Evolutionary conservation across 805 yeast species (phyloP).

Genomic region (Monosporozyma yasuniensis): DNA sequence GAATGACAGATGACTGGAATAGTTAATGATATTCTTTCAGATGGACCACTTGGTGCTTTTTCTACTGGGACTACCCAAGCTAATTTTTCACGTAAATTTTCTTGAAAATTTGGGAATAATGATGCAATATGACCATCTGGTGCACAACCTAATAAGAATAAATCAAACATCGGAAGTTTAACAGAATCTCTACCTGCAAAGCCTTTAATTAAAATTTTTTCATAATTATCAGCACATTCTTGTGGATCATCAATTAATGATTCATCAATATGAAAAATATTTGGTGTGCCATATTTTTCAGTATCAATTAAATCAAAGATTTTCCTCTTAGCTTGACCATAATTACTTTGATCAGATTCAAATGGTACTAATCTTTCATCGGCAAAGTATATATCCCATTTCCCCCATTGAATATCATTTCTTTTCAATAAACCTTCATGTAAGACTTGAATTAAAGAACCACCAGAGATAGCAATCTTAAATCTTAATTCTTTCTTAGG

Average conservation of each 20-base stretch:
- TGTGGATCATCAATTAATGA: conserved; percentile 66
- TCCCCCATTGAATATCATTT: conserved; percentile 75
- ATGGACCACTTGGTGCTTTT: conserved; percentile 85
- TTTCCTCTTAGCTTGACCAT: conserved; percentile 78
- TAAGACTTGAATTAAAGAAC: conserved; percentile 78
- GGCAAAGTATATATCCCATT: conserved; percentile 94
- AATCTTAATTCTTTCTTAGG: conserved; percentile 62
- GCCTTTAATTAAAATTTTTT: conserved; percentile 72
- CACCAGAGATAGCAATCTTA: conserved; percentile 88
- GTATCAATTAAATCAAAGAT: conserved; percentile 52
- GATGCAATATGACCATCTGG: conserved; percentile 98
- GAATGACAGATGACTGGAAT: conserved; percentile 94
- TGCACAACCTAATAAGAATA: conserved; percentile 89
- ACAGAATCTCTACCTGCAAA: conserved; percentile 96
- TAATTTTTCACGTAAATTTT: conserved; percentile 73
- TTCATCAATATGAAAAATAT: conserved; percentile 77
- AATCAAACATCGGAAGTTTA: conserved; percentile 88
- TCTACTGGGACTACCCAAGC: conserved; percentile 95
- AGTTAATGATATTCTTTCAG: conserved; percentile 77
- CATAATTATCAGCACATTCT: conserved; percentile 91
- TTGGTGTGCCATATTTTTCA: conserved; percentile 43
- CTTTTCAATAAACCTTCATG: conserved; percentile 77
- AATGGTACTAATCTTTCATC: conserved; percentile 93
- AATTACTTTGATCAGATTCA: conserved; percentile 72
- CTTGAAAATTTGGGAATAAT: conserved; percentile 82